phyloP scores from a whole-genome alignment of 164 flowering plant species.

The Nelumbo lutea region DNA sequence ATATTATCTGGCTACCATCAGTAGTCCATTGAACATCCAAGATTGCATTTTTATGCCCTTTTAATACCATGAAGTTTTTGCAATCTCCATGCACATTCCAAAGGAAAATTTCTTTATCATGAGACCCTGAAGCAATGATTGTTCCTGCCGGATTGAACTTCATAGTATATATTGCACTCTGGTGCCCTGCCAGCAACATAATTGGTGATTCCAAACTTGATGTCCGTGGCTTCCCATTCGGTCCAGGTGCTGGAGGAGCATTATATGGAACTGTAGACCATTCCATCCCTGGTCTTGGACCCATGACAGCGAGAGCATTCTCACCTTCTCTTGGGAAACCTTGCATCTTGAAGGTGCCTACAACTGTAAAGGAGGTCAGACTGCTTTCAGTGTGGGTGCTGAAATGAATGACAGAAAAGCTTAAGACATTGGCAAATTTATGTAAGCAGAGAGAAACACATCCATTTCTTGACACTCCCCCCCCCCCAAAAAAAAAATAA shows the following conservation, averaged over 20 bases:
- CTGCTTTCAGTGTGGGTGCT: no score
- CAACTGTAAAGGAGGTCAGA: no score
- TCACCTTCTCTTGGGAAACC: constrained; percentile 44
- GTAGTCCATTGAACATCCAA: constrained; percentile 95
- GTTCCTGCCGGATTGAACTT: constrained; percentile 94
- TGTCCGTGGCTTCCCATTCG: constrained; percentile 70
- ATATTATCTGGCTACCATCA: constrained; percentile 90
- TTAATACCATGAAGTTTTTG: constrained; percentile 90
- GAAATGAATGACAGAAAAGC: no score
- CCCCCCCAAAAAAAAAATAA: no score
- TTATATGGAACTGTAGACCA: constrained; percentile 57
- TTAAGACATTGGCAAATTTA: no score
- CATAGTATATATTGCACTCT: constrained; percentile 88
- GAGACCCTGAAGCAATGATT: constrained; percentile 90
- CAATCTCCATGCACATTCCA: constrained; percentile 95
- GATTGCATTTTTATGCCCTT: constrained; percentile 96
- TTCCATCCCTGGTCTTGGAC: constrained; percentile 73
- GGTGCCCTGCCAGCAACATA: constrained; percentile 87
- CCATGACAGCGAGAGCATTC: constrained; percentile 54
- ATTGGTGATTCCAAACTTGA: constrained; percentile 91
- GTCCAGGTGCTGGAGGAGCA: constrained; percentile 50
- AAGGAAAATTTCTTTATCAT: constrained; percentile 86
- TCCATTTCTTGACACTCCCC: no score
- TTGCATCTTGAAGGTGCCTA: constrained; percentile 31
- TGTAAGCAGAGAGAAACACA: no score